These are phyloP conservation scores for Flaveria bidentis DNA, from an alignment of 129 eudicot species.

Conservation along the genomic window DNA sequence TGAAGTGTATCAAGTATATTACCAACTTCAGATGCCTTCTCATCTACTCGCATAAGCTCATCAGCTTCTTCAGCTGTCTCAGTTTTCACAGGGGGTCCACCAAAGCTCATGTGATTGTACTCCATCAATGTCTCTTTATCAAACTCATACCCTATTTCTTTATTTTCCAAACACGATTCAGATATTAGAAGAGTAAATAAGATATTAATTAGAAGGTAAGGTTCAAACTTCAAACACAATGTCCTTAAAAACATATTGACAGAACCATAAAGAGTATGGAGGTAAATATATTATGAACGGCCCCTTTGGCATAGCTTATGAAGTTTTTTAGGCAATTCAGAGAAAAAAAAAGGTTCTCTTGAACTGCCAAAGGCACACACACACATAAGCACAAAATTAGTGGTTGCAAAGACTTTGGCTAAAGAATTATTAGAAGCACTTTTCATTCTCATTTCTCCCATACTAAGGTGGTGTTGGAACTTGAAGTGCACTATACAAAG, in stretches of 20 bases:
- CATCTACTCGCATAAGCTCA: slow-evolving; percentile 47
- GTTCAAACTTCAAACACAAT: neutral
- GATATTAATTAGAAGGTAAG: neutral
- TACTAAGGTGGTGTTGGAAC: neutral
- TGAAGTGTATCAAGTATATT: slow-evolving; percentile 20
- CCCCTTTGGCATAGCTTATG: neutral
- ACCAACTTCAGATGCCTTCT: slow-evolving; percentile 75
- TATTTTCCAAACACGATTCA: neutral
- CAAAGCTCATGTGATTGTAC: too few species aligned
- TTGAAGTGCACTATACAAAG: neutral
- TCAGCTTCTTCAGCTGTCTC: slow-evolving; percentile 76
- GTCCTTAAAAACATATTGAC: neutral
- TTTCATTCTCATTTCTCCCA: slow-evolving; percentile 13
- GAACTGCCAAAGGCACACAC: neutral
- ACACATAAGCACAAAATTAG: neutral
- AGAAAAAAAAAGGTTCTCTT: neutral
- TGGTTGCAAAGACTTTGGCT: slow-evolving; percentile 1
- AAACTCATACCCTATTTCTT: too few species aligned
- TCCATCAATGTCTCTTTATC: too few species aligned
- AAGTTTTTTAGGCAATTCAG: neutral
- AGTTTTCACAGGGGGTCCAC: slow-evolving; percentile 59
- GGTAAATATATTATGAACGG: neutral
- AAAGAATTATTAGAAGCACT: neutral
- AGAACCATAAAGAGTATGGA: neutral
- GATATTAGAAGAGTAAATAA: slow-evolving; percentile 4